phyloP scores from a whole-genome alignment of 768 basidiomycete species.

The Coprinopsis sp. region DNA sequence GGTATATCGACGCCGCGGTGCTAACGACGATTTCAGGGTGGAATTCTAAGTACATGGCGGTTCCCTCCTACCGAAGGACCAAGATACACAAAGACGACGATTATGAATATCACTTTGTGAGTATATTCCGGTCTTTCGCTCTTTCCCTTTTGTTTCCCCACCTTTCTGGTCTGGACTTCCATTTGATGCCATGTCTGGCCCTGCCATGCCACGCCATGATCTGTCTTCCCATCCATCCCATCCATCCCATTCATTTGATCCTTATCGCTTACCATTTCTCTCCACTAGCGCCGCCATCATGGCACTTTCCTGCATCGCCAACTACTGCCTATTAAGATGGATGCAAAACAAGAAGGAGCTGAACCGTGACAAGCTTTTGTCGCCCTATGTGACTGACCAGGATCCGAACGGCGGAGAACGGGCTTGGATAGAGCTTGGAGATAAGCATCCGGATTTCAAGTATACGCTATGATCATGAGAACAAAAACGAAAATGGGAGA shows the following conservation, averaged over 20 bases:
- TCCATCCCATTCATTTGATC: too few species aligned
- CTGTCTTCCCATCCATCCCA: too few species aligned
- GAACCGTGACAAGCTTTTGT: constrained; percentile 24
- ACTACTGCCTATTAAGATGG: constrained; percentile 23
- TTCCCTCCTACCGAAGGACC: constrained; percentile 36
- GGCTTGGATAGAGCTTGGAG: constrained; percentile 33
- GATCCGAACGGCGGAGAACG: constrained; percentile 20
- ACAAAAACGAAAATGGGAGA: too few species aligned
- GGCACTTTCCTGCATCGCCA: constrained; percentile 20
- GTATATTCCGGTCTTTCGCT: constrained; percentile 8
- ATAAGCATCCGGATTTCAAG: constrained; percentile 32
- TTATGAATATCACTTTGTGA: constrained; percentile 33
- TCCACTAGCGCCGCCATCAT: constrained; percentile 22
- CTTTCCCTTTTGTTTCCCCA: not conserved
- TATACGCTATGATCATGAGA: constrained; percentile 26
- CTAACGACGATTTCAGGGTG: constrained; percentile 28
- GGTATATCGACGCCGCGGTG: too few species aligned
- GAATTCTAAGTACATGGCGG: constrained; percentile 36
- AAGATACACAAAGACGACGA: constrained; percentile 30
- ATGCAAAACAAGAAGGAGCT: constrained; percentile 23
- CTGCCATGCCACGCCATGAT: too few species aligned
- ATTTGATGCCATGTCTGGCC: too few species aligned
- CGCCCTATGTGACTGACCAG: constrained; percentile 25
- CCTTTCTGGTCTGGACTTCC: too few species aligned
- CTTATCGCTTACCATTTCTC: not conserved